Evolutionary conservation across 768 basidiomycete species (phyloP).

Genomic region (Russula brevipes): DNA sequence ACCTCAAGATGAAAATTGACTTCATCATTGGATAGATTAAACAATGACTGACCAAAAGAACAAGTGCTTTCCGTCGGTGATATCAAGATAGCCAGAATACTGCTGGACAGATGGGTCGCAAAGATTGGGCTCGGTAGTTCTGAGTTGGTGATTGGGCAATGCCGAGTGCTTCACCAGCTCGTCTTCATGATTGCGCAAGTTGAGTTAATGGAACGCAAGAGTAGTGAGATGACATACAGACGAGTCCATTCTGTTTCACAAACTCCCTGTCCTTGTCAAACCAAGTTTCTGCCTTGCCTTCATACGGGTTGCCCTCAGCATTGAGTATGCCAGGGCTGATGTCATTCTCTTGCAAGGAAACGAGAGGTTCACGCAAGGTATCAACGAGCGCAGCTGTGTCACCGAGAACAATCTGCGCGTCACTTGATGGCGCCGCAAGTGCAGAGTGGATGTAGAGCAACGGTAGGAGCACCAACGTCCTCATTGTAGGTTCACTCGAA

Average conservation of each 20-base stretch:
- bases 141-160: slow-evolving; percentile 36
- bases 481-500: slow-evolving; percentile 35
- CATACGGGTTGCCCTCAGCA: slow-evolving; percentile 40
- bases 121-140: slow-evolving; percentile 40
- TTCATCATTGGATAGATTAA: neutral
- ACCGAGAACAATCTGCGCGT: slow-evolving; percentile 43
- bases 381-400: slow-evolving; percentile 27
- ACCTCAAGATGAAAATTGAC: neutral
- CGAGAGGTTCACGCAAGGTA: slow-evolving; percentile 14
- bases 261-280: slow-evolving; percentile 56
- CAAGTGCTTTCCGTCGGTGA: slow-evolving; percentile 48
- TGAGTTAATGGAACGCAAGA: neutral
- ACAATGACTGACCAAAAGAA: slow-evolving; percentile 49
- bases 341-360: slow-evolving; percentile 25
- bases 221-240: slow-evolving; percentile 46
- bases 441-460: slow-evolving; percentile 35
- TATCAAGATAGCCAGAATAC: slow-evolving; percentile 54
- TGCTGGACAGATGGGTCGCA: slow-evolving; percentile 51
- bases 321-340: slow-evolving; percentile 38
- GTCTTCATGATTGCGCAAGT: slow-evolving; percentile 28
- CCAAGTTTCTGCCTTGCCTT: slow-evolving; percentile 52
- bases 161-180: slow-evolving; percentile 39
- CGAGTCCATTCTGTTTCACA: slow-evolving; percentile 62
- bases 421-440: slow-evolving; percentile 37
- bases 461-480: slow-evolving; percentile 33